Evolutionary conservation across 306 rosid genomes (phyloP).

Genomic region (Vigna mungo): DNA sequence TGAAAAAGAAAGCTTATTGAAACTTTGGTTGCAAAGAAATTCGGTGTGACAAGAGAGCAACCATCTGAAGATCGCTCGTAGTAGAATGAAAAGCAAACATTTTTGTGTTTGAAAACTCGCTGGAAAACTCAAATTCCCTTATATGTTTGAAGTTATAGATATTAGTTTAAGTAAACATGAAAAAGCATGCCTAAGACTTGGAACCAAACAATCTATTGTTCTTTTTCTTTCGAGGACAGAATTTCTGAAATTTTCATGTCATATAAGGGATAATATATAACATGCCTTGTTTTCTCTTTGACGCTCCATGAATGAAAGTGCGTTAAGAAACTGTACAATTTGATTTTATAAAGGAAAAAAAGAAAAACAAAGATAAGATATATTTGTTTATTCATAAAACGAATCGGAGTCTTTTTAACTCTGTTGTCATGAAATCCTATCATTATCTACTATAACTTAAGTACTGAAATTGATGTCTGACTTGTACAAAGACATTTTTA

Average conservation of each 20-base stretch:
- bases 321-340: neutral
- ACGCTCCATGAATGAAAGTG: neutral
- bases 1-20: neutral
- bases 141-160: neutral
- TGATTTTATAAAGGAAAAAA: neutral
- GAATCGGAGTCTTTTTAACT: too few relatives aligned
- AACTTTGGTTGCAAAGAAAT: neutral
- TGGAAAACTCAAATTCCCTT: neutral
- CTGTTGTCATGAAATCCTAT: slow-evolving; percentile 1
- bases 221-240: neutral
- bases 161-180: neutral
- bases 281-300: neutral
- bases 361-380: neutral
- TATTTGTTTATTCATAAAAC: too few relatives aligned
- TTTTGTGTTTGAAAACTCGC: neutral
- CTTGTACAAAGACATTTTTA: neutral
- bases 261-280: neutral
- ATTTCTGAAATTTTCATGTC: neutral
- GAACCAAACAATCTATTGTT: neutral
- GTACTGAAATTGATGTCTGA: neutral
- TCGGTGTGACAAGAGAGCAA: neutral
- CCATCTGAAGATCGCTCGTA: neutral
- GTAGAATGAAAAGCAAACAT: neutral
- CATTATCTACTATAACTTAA: neutral
- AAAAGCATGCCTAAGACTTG: neutral